These are phyloP conservation scores for Plantago lanceolata DNA, from an alignment of 305 asterid genomes.

Conservation along the genomic window DNA sequence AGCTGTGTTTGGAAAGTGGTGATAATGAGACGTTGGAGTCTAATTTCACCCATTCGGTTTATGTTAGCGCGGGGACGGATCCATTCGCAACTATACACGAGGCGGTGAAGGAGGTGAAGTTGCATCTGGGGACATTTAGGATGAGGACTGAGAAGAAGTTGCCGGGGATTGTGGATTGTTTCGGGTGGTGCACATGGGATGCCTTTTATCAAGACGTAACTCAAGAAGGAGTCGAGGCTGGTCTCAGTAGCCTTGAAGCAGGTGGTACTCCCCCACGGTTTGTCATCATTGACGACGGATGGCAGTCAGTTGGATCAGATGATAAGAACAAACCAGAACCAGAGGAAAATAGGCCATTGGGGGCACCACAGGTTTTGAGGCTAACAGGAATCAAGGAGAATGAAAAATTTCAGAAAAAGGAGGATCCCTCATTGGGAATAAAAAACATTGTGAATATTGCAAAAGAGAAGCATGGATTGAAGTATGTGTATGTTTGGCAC, in stretches of 20 bases:
- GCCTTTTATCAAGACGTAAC: slow-evolving; percentile 91
- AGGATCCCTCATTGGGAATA: slow-evolving; percentile 55
- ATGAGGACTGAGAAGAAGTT: slow-evolving; percentile 66
- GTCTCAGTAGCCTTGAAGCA: slow-evolving; percentile 56
- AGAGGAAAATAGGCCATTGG: slow-evolving; percentile 15
- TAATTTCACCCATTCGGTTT: slow-evolving; percentile 51
- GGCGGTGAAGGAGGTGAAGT: slow-evolving; percentile 53
- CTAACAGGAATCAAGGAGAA: slow-evolving; percentile 77
- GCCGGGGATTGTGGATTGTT: slow-evolving; percentile 72
- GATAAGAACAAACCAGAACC: slow-evolving; percentile 4
- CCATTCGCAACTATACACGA: slow-evolving; percentile 65
- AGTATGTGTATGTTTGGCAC: slow-evolving; percentile 67
- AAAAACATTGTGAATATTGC: slow-evolving; percentile 59
- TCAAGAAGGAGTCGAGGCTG: slow-evolving; percentile 78
- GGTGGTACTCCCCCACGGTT: slow-evolving; percentile 75
- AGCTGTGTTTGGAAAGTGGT: slow-evolving; percentile 80
- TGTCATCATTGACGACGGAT: slow-evolving; percentile 67
- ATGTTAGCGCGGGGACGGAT: slow-evolving; percentile 62
- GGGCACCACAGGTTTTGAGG: slow-evolving; percentile 40
- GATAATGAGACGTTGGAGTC: slow-evolving; percentile 43
- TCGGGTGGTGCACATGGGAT: slow-evolving; percentile 99
- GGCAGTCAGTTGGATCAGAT: slow-evolving; percentile 54
- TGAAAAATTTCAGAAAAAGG: slow-evolving; percentile 53
- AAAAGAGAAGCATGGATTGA: slow-evolving; percentile 64
- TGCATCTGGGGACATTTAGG: slow-evolving; percentile 59